phyloP scores from a whole-genome alignment of 345 rosid genomes.

The Boechera stricta region DNA sequence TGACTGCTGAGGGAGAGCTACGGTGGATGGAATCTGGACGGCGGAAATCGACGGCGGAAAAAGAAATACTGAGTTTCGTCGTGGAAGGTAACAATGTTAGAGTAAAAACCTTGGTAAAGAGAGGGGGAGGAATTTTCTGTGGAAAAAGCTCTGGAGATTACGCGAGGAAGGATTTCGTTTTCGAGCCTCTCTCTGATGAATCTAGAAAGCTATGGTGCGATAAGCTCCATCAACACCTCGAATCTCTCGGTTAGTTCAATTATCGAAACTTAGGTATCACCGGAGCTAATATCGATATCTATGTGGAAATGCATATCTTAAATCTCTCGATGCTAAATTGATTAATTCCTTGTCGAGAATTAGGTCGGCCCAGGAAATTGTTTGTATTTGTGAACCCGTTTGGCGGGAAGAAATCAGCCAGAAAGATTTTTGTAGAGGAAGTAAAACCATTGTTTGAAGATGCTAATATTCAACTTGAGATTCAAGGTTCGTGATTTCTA shows the following conservation, averaged over 20 bases:
- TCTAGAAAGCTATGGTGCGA: conserved; percentile 67
- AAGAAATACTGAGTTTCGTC: conserved; percentile 70
- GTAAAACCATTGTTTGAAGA: conserved; percentile 88
- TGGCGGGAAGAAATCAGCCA: conserved; percentile 82
- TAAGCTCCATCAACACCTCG: conserved; percentile 58
- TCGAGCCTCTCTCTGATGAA: conserved; percentile 67
- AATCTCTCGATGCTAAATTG: conserved; percentile 13
- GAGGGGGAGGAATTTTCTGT: conserved; percentile 59
- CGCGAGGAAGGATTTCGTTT: conserved; percentile 71
- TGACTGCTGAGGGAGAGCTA: conserved; percentile 65
- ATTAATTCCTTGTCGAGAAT: neutral
- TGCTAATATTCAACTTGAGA: conserved; percentile 64
- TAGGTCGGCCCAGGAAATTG: conserved; percentile 81
- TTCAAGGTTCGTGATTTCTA: conserved; percentile 58
- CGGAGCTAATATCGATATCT: neutral
- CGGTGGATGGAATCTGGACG: conserved; percentile 55
- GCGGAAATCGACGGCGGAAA: conserved; percentile 53
- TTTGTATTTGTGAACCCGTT: conserved; percentile 79
- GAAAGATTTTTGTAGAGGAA: conserved; percentile 62
- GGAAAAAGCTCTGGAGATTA: conserved; percentile 48
- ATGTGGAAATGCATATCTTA: neutral
- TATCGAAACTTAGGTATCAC: neutral
- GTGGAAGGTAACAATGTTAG: conserved; percentile 60
- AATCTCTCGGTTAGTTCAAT: conserved; percentile 62
- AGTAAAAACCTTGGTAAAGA: conserved; percentile 57